phyloP scores from a whole-genome alignment of 2,329 filamentous ascomycete genomes.

The Ploettnerulaceae sp. region DNA sequence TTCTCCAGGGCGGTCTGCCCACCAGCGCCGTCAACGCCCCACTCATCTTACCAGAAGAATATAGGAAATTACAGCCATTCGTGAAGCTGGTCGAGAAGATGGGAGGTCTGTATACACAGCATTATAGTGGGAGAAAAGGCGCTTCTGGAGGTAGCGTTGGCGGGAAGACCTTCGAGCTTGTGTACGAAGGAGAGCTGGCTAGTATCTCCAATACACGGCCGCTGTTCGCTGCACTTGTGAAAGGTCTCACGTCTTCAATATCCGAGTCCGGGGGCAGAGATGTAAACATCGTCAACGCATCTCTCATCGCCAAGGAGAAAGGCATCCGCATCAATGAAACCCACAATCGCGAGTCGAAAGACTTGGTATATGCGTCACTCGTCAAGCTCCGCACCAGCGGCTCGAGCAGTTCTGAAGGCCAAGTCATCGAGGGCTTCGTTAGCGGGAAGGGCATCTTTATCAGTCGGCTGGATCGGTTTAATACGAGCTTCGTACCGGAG shows the following conservation, averaged over 20 bases:
- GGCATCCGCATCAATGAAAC: constrained; percentile 75
- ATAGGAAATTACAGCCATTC: constrained; percentile 71
- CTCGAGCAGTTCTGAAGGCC: constrained; percentile 39
- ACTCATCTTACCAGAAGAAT: constrained; percentile 76
- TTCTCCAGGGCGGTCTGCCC: constrained; percentile 67
- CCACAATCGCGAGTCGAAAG: constrained; percentile 56
- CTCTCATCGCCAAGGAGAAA: constrained; percentile 68
- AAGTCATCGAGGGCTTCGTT: constrained; percentile 61
- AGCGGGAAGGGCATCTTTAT: constrained; percentile 62
- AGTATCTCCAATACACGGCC: constrained; percentile 70
- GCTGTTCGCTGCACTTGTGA: constrained; percentile 72
- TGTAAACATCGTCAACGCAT: constrained; percentile 80
- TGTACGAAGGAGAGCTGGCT: constrained; percentile 72
- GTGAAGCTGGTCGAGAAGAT: constrained; percentile 74
- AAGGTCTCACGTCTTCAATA: constrained; percentile 67
- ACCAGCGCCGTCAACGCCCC: constrained; percentile 77
- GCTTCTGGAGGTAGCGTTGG: constrained; percentile 37
- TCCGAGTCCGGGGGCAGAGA: constrained; percentile 60
- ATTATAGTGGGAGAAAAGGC: constrained; percentile 49
- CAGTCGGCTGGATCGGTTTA: constrained; percentile 67
- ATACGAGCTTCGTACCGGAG: constrained; percentile 66
- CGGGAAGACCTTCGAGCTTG: constrained; percentile 67
- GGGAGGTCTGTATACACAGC: constrained; percentile 73
- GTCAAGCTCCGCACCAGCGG: constrained; percentile 55
- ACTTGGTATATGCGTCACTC: constrained; percentile 61